These are phyloP conservation scores for Colletotrichum sp. DNA, from an alignment of 2,329 filamentous ascomycete species.

Conservation along the genomic window DNA sequence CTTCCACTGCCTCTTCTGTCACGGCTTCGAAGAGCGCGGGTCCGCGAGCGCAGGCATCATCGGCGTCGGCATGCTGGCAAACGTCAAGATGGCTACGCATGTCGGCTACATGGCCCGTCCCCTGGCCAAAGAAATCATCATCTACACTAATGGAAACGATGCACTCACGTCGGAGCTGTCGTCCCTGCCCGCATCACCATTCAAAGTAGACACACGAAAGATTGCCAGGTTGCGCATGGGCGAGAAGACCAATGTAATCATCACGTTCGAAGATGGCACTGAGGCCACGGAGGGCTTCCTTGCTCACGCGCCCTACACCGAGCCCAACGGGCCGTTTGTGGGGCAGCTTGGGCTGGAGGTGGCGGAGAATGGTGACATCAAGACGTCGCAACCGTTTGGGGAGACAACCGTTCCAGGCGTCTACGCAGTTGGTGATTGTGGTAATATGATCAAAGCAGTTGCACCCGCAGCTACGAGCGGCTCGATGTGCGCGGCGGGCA, in stretches of 20 bases:
- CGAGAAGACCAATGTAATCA: constrained; percentile 28
- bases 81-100: constrained; percentile 37
- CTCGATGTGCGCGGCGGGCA: constrained; percentile 29
- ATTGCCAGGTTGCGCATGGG: constrained; percentile 34
- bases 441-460: constrained; percentile 32
- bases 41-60: constrained; percentile 50
- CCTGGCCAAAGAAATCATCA: constrained; percentile 47
- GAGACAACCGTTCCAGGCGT: constrained; percentile 55
- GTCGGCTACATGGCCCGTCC: constrained; percentile 47
- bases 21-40: constrained; percentile 63
- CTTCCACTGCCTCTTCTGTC: constrained; percentile 65
- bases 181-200: constrained; percentile 34
- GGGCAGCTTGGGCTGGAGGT: constrained; percentile 49
- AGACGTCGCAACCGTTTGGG: constrained; percentile 47
- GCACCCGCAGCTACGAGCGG: constrained; percentile 33
- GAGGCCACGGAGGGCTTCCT: constrained; percentile 43
- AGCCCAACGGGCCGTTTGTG: constrained; percentile 45
- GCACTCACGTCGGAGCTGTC: constrained; percentile 32
- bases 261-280: constrained; percentile 45
- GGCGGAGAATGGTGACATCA: constrained; percentile 47
- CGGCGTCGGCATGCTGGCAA: constrained; percentile 39
- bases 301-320: constrained; percentile 39
- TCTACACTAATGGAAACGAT: constrained; percentile 56
- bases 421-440: constrained; percentile 59
- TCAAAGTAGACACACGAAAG: constrained; percentile 40